Evolutionary conservation across 345 rosid genomes (phyloP).

Genomic region (Hibiscus syriacus): DNA sequence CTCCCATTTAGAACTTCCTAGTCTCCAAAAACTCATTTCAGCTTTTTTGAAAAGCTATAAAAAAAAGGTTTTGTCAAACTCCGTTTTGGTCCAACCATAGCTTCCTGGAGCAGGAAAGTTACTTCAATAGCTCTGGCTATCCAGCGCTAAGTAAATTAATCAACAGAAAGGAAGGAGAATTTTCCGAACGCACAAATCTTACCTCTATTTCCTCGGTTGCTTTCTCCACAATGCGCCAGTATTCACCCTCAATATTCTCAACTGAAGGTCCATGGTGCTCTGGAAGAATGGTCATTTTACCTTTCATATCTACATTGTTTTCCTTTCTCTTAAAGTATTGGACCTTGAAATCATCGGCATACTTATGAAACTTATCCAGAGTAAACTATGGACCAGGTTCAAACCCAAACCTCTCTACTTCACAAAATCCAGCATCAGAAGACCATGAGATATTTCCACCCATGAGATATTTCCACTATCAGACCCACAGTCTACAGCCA

Average conservation of each 20-base stretch:
- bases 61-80: background rate
- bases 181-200: conserved; percentile 8
- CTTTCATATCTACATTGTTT: conserved; percentile 22
- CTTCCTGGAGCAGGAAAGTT: background rate
- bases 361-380: conserved; percentile 64
- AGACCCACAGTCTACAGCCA: conserved; percentile 44
- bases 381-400: conserved; percentile 92
- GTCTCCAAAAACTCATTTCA: background rate
- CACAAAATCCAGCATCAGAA: conserved; percentile 36
- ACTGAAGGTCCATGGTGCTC: conserved; percentile 52
- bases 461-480: conserved; percentile 35
- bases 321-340: conserved; percentile 59
- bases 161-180: background rate
- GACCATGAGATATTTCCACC: conserved; percentile 28
- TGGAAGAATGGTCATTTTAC: conserved; percentile 15
- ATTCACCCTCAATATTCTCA: conserved; percentile 88
- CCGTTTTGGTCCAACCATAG: background rate
- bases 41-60: background rate
- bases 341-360: conserved; percentile 79
- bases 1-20: background rate
- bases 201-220: conserved; percentile 97
- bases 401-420: conserved; percentile 79
- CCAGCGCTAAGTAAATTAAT: background rate
- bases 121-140: background rate
- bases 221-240: conserved; percentile 96